phyloP scores from a whole-genome alignment of 768 basidiomycete genomes.

The Termitomyces sp. region DNA sequence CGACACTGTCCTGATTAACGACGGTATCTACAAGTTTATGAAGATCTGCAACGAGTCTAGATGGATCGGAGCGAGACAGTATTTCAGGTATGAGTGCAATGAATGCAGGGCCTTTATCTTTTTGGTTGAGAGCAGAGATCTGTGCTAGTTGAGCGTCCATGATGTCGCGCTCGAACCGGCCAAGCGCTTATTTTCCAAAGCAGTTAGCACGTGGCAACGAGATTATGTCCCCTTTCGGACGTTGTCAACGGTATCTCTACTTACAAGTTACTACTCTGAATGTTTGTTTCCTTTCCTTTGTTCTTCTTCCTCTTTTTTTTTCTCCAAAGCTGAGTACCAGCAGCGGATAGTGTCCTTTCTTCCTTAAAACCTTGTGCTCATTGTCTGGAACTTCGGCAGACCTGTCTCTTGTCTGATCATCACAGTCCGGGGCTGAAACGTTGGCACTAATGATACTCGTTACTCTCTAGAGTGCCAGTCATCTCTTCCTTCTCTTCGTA shows the following conservation, averaged over 20 bases:
- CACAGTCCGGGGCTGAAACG: not conserved
- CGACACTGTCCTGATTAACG: slow-evolving; percentile 77
- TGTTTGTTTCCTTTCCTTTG: not conserved
- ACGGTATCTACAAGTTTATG: slow-evolving; percentile 76
- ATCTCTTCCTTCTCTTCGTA: not conserved
- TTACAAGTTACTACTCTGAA: too few species aligned
- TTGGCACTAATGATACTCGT: slow-evolving; percentile 4
- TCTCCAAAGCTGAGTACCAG: not conserved
- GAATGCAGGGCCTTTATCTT: slow-evolving; percentile 81
- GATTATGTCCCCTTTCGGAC: not conserved
- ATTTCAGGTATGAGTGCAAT: slow-evolving; percentile 66
- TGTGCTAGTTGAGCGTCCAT: slow-evolving; percentile 73
- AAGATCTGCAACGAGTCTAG: slow-evolving; percentile 52
- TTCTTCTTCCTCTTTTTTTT: not conserved
- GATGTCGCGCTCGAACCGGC: not conserved
- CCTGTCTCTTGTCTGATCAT: slow-evolving; percentile 3
- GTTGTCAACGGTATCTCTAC: too few species aligned
- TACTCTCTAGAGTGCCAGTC: slow-evolving; percentile 4
- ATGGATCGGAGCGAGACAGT: slow-evolving; percentile 48
- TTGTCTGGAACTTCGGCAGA: not conserved
- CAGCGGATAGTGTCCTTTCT: too few species aligned
- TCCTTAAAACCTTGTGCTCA: not conserved
- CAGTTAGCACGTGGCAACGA: slow-evolving; percentile 3
- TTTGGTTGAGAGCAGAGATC: slow-evolving; percentile 66
- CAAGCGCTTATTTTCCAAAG: not conserved